Evolutionary conservation across 257 asterid genomes (phyloP).

Genomic region (Petunia axillaris): DNA sequence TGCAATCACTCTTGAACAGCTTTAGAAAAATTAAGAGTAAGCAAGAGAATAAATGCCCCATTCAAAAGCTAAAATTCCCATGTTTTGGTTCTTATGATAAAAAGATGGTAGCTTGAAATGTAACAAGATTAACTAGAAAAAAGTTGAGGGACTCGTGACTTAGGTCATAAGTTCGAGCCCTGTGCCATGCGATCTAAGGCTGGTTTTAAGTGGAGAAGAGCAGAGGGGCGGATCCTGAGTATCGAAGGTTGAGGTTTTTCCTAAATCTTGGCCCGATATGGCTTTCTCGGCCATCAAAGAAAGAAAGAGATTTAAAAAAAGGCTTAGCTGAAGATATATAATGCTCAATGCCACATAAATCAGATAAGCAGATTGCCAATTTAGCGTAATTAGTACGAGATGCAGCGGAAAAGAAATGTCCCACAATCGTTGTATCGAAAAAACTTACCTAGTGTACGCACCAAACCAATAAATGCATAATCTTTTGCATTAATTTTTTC

Average conservation of each 20-base stretch:
- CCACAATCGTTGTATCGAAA: not conserved
- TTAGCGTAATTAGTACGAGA: not conserved
- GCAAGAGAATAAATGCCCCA: not conserved
- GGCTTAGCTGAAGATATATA: not conserved
- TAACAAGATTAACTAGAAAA: not conserved
- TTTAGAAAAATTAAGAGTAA: not conserved
- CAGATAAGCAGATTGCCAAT: not conserved
- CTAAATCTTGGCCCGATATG: too few relatives aligned
- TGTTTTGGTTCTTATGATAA: not conserved
- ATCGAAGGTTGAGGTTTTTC: too few relatives aligned
- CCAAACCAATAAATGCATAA: not conserved
- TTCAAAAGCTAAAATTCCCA: not conserved
- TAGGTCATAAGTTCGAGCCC: too few relatives aligned
- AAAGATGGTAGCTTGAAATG: not conserved
- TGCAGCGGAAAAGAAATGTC: not conserved
- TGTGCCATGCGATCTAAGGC: too few relatives aligned
- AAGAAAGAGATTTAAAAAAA: not conserved
- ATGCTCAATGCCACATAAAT: not conserved
- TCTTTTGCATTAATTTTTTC: not conserved
- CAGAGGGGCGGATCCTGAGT: too few relatives aligned
- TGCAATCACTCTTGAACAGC: not conserved
- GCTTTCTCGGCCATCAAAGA: too few relatives aligned
- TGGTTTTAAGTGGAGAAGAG: too few relatives aligned
- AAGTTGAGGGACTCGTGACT: not conserved
- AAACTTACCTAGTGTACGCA: not conserved